A percentile compares a stretch with the other conserved stretches of the same genome.
phyloP scores from a whole-genome alignment of 1,284 basidiomycete genomes.

The Fistulina hepatica region DNA sequence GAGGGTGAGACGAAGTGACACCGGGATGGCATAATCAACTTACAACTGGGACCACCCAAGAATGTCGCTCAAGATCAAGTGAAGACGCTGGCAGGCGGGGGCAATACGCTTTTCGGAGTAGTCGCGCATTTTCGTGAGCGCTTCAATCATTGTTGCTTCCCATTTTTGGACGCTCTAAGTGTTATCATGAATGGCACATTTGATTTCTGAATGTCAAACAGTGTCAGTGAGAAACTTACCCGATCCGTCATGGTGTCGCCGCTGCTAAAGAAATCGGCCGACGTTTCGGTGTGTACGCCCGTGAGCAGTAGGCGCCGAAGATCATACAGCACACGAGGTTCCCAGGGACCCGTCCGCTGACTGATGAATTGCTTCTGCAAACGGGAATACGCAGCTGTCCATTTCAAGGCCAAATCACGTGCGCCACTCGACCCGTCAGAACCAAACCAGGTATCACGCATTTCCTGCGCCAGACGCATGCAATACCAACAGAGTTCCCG shows the following conservation, averaged over 20 bases:
- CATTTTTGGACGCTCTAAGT: slow-evolving; percentile 72
- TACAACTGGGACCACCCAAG: slow-evolving; percentile 67
- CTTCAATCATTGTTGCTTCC: slow-evolving; percentile 62
- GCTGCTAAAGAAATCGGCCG: slow-evolving; percentile 64
- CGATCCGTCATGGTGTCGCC: slow-evolving; percentile 72
- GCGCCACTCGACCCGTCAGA: slow-evolving; percentile 53
- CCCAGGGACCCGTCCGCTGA: too few species aligned
- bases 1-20: slow-evolving; percentile 13
- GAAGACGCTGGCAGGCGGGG: slow-evolving; percentile 64
- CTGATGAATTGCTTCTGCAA: too few species aligned
- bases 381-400: too few species aligned
- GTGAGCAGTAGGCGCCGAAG: slow-evolving; percentile 62
- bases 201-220: slow-evolving; percentile 22
- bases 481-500: slow-evolving; percentile 62
- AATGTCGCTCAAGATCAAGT: slow-evolving; percentile 64
- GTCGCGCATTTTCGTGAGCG: slow-evolving; percentile 61
- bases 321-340: too few species aligned
- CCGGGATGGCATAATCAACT: slow-evolving; percentile 19
- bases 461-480: slow-evolving; percentile 58
- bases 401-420: slow-evolving; percentile 59
- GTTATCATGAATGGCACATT: neutral
- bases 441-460: slow-evolving; percentile 62
- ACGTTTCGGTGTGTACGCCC: slow-evolving; percentile 53
- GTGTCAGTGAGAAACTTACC: slow-evolving; percentile 31
- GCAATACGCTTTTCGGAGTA: slow-evolving; percentile 55